A percentile compares a stretch with the other conserved stretches of the same genome.
Evolutionary conservation across 331 rosid genomes (phyloP).

Genomic region (Pyrus hybrid): DNA sequence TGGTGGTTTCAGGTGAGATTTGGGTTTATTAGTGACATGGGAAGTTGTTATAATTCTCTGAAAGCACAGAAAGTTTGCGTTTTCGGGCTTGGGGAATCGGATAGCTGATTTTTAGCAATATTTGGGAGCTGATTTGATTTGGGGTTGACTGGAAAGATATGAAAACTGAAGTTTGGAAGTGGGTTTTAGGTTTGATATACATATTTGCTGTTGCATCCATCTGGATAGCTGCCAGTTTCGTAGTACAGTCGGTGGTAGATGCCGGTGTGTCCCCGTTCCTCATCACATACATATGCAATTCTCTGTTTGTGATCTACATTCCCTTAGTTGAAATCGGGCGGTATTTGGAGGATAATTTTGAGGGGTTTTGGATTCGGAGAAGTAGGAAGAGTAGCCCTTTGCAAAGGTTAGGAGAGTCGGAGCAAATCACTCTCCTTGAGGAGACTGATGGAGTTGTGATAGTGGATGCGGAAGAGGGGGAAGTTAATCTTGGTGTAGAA

Average conservation of each 20-base stretch:
- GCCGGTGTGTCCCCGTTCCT: conserved; percentile 87
- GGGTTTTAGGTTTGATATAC: conserved; percentile 71
- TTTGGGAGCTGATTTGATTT: conserved; percentile 3
- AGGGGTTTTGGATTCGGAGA: conserved; percentile 51
- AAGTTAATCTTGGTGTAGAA: conserved; percentile 9
- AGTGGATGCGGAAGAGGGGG: conserved; percentile 29
- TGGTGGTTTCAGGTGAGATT: conserved; percentile 13
- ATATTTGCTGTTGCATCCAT: conserved; percentile 81
- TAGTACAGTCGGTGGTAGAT: conserved; percentile 92
- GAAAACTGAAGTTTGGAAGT: conserved; percentile 58
- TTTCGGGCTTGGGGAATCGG: conserved; percentile 10
- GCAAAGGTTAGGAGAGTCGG: conserved; percentile 44
- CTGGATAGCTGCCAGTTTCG: conserved; percentile 98
- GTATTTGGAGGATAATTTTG: conserved; percentile 56
- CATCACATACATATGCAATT: conserved; percentile 86
- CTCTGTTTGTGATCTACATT: conserved; percentile 76
- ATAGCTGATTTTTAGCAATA: not conserved
- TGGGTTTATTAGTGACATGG: conserved; percentile 20
- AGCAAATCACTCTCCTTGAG: conserved; percentile 58
- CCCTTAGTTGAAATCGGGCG: conserved; percentile 77
- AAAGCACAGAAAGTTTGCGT: conserved; percentile 2
- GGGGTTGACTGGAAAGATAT: conserved; percentile 22
- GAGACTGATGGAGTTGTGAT: conserved; percentile 17
- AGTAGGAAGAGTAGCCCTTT: conserved; percentile 16
- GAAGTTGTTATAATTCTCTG: conserved; percentile 7